Evolutionary conservation across 179 eudicot species (phyloP), one percentile per base, ranked within the genome.

Genomic region (Gypsophila paniculata): DNA sequence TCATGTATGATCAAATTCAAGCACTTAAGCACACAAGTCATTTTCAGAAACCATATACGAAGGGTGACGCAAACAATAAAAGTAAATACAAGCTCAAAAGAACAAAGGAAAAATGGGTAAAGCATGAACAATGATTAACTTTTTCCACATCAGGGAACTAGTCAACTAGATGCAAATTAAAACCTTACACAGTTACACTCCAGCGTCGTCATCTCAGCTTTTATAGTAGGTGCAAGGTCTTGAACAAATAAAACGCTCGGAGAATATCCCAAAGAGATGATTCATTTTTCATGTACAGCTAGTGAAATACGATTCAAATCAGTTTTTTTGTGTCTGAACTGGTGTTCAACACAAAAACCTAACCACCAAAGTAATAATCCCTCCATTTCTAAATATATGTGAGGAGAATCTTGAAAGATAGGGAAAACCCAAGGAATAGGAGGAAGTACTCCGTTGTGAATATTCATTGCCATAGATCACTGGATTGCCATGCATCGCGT

Each of bases 111-210:
- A 61, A 32, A 7, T n/a, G 11, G 39, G 10, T 61, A 61, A 32
- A 61, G 69, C 69, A 65, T n/a, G 21, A 26, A 44, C 29, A 26
- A 44, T 19, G 8, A 15, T 29, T 4, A 29, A 65, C 15, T 2
- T 39, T 65, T 65, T 44, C 53, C 53, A 65, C 29, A 65, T 21
- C 8, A 44, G 53, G 69, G 18, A 66, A 46, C 39, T 48, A 25
- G 13, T 15, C 3, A 66, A 46, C 39, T 48, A 25, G 13, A 25
- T 7, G 13, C 8, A 65, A 65, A 21, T 44, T 19, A 19, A 39
- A 19, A 22, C 32, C 17, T 11, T 65, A 23, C n/a, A n/a, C n/a
- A n/a, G n/a, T n/a, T n/a, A n/a, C 34, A 29, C 34, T 63, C 11
- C 14, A 6, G 21, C 25, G 9, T 38, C 0, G 68, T 38, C 48